These are phyloP conservation scores for Candida cerambycidarum DNA, from an alignment of 805 yeast genomes.

Conservation along the genomic window DNA sequence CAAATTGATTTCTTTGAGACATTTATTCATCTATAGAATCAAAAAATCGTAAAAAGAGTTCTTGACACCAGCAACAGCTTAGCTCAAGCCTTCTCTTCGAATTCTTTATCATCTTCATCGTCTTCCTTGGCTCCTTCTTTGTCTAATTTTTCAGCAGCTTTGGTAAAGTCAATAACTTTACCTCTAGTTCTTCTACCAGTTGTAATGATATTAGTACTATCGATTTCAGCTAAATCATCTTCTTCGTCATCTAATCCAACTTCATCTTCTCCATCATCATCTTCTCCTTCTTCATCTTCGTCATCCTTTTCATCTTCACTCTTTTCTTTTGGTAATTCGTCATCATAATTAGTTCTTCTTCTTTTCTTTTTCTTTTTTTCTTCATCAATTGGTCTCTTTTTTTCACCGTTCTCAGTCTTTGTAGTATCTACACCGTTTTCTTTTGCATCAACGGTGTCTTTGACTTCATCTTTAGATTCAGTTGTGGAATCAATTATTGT, in stretches of 20 bases:
- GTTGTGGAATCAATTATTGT: not conserved
- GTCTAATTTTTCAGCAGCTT: conserved; percentile 70
- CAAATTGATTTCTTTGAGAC: not conserved
- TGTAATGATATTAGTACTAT: conserved; percentile 78
- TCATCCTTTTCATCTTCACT: conserved; percentile 46
- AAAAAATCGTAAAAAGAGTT: not conserved
- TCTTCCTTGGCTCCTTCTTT: conserved; percentile 42
- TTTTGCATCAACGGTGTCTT: not conserved
- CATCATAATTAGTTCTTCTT: conserved; percentile 58
- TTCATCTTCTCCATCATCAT: conserved; percentile 48
- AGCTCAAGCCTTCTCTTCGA: conserved; percentile 11
- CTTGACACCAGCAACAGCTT: not conserved
- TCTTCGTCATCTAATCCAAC: conserved; percentile 52
- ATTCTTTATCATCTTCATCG: conserved; percentile 44
- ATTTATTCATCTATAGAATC: not conserved
- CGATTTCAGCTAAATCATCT: conserved; percentile 79
- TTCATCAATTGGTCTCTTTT: conserved; percentile 13
- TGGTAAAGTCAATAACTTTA: conserved; percentile 77
- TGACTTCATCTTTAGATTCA: not conserved
- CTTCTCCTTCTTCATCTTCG: conserved; percentile 49
- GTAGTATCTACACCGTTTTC: not conserved
- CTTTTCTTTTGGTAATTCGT: conserved; percentile 52
- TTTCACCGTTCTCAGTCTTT: conserved; percentile 5
- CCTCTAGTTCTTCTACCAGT: conserved; percentile 90
- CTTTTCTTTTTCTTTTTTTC: conserved; percentile 35